Evolutionary conservation across 2,329 filamentous ascomycete species (phyloP).

Genomic region (Monosporascus ibericus): DNA sequence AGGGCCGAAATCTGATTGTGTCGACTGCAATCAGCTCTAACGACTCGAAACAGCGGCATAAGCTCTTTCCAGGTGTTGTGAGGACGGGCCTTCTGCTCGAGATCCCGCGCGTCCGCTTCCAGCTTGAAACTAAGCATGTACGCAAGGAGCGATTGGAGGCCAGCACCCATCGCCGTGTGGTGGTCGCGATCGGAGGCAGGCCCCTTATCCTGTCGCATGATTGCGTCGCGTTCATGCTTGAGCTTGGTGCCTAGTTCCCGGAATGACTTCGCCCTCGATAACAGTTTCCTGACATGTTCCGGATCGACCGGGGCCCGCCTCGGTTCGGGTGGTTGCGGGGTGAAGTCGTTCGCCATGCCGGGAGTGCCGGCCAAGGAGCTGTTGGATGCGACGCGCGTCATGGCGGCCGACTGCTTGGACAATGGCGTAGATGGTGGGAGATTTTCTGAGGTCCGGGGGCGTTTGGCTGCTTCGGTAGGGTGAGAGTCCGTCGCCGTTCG

Average conservation of each 20-base stretch:
- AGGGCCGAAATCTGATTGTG: slow-evolving; percentile 17
- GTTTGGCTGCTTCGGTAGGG: slow-evolving; percentile 31
- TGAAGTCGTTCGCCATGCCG: slow-evolving; percentile 36
- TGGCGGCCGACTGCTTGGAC: slow-evolving; percentile 40
- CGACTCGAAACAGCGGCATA: slow-evolving; percentile 17
- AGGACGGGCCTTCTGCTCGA: slow-evolving; percentile 39
- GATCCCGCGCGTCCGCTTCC: slow-evolving; percentile 36
- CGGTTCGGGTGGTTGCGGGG: slow-evolving; percentile 28
- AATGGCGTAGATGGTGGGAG: slow-evolving; percentile 43
- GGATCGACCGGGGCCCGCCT: slow-evolving; percentile 27
- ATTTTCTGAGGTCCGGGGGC: slow-evolving; percentile 37
- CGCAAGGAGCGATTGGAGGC: slow-evolving; percentile 23
- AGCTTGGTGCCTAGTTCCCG: slow-evolving; percentile 40
- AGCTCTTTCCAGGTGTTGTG: slow-evolving; percentile 21
- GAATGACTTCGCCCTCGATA: slow-evolving; percentile 32
- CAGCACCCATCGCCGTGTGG: slow-evolving; percentile 21
- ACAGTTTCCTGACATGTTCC: slow-evolving; percentile 25
- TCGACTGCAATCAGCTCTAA: slow-evolving; percentile 17
- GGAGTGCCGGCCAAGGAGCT: slow-evolving; percentile 48
- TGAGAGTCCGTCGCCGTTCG: slow-evolving; percentile 27
- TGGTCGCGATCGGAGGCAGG: slow-evolving; percentile 16
- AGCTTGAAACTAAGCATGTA: slow-evolving; percentile 50
- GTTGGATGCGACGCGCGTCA: slow-evolving; percentile 48
- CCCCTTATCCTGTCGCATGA: slow-evolving; percentile 24
- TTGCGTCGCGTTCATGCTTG: slow-evolving; percentile 49